Evolutionary conservation across 2,329 filamentous ascomycete genomes (phyloP).

Genomic region (Cadophora gregata): DNA sequence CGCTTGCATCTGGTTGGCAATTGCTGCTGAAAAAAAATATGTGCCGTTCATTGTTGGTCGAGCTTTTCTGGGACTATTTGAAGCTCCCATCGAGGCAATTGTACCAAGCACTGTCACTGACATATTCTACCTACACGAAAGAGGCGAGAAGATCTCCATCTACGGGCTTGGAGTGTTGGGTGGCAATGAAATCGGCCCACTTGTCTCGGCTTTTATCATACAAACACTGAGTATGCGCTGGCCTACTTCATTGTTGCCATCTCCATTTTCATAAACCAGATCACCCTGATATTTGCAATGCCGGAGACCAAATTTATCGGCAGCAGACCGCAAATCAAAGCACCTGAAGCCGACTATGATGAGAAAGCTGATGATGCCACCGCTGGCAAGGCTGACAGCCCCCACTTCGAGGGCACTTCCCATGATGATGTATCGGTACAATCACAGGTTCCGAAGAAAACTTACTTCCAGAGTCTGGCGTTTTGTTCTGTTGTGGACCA

Average conservation of each 20-base stretch:
- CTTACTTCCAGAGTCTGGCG: background rate
- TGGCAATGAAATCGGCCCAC: slow-evolving; percentile 41
- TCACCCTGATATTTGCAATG: background rate
- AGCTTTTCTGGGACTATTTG: slow-evolving; percentile 29
- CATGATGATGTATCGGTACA: background rate
- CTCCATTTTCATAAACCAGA: background rate
- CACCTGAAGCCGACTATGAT: background rate
- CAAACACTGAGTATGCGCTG: slow-evolving; percentile 29
- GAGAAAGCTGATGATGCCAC: background rate
- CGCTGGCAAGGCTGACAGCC: background rate
- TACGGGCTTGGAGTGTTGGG: slow-evolving; percentile 38
- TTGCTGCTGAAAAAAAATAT: slow-evolving; percentile 27
- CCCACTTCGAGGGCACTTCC: background rate
- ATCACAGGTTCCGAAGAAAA: background rate
- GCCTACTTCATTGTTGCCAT: background rate
- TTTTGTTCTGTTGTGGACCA: background rate
- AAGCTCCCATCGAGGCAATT: slow-evolving; percentile 57
- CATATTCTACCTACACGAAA: slow-evolving; percentile 32
- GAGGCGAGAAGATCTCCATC: slow-evolving; percentile 32
- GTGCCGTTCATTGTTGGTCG: slow-evolving; percentile 29
- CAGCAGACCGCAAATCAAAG: background rate
- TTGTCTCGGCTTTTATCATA: slow-evolving; percentile 40
- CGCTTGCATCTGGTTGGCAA: slow-evolving; percentile 30
- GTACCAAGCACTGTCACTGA: slow-evolving; percentile 54
- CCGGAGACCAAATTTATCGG: background rate